A percentile compares a stretch with the other conserved stretches of the same genome.
phyloP scores from a whole-genome alignment of 2,329 filamentous ascomycete genomes.

The Intubia oerlemansii region DNA sequence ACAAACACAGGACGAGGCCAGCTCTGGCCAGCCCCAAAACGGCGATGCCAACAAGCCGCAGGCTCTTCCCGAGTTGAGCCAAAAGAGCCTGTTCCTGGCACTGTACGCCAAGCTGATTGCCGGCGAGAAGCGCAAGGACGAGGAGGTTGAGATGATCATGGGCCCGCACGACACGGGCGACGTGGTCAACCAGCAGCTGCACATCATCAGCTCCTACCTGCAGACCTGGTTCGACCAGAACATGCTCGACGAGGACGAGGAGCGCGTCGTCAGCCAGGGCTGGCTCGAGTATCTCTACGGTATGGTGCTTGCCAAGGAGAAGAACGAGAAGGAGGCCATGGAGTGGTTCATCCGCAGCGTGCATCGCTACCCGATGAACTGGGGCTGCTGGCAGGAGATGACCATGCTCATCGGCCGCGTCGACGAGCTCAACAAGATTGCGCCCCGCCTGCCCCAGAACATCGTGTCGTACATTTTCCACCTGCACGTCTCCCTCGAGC shows the following conservation, averaged over 20 bases:
- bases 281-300: conserved; percentile 91
- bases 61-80: conserved; percentile 44
- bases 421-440: conserved; percentile 62
- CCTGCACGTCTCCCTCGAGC: conserved; percentile 71
- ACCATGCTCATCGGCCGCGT: conserved; percentile 56
- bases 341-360: conserved; percentile 77
- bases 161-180: conserved; percentile 77
- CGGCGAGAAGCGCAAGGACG: conserved; percentile 88
- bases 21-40: background rate
- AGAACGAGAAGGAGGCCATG: conserved; percentile 70
- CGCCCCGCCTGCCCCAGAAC: conserved; percentile 60
- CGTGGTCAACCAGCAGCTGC: conserved; percentile 67
- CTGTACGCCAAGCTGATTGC: conserved; percentile 84
- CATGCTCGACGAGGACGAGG: conserved; percentile 25
- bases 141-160: conserved; percentile 93
- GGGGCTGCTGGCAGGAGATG: conserved; percentile 92
- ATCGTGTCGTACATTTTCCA: conserved; percentile 91
- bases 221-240: conserved; percentile 62
- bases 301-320: conserved; percentile 72
- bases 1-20: background rate
- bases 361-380: conserved; percentile 82
- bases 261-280: conserved; percentile 51
- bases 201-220: conserved; percentile 51
- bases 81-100: conserved; percentile 80
- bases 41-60: background rate